These are phyloP conservation scores for Hypoxylon fragiforme DNA, from an alignment of 495 filamentous ascomycete species.

Conservation along the genomic window DNA sequence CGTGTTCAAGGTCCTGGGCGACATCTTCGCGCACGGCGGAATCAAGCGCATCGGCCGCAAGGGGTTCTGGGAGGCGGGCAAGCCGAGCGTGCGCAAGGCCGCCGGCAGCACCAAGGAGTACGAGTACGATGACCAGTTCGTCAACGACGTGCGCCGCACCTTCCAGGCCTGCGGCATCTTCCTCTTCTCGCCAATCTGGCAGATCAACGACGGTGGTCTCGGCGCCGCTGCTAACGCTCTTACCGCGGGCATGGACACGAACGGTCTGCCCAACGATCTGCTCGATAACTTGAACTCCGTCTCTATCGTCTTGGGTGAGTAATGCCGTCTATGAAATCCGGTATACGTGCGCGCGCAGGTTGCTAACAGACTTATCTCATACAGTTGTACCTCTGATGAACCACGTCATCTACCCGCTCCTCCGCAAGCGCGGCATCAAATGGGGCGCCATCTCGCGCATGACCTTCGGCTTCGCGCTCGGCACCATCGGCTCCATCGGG, in stretches of 20 bases:
- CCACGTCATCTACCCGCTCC: conserved; percentile 65
- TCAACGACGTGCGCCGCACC: conserved; percentile 55
- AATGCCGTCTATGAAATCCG: not conserved
- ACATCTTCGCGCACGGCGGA: conserved; percentile 56
- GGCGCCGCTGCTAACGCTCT: conserved; percentile 55
- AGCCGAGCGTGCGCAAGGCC: conserved; percentile 56
- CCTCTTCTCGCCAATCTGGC: conserved; percentile 65
- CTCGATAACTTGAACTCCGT: conserved; percentile 75
- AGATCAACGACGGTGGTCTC: conserved; percentile 56
- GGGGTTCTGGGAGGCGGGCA: conserved; percentile 62
- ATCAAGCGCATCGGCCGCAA: conserved; percentile 54
- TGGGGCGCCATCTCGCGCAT: conserved; percentile 75
- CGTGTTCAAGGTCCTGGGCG: conserved; percentile 55
- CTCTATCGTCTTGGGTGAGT: conserved; percentile 62
- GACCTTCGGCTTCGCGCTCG: conserved; percentile 69
- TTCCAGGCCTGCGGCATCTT: conserved; percentile 56
- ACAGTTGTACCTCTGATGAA: conserved; percentile 69
- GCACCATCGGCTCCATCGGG: conserved; percentile 60
- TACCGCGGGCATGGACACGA: conserved; percentile 62
- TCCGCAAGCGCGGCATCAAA: conserved; percentile 63
- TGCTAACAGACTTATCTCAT: conserved; percentile 24
- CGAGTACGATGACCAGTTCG: conserved; percentile 52
- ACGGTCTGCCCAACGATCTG: conserved; percentile 70
- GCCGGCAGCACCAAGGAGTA: conserved; percentile 48
- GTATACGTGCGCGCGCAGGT: too few relatives aligned